Percentiles rank a stretch among this genome's conserved stretches.
phyloP scores from a whole-genome alignment of 164 flowering plant species.

The Hamamelis virginiana region DNA sequence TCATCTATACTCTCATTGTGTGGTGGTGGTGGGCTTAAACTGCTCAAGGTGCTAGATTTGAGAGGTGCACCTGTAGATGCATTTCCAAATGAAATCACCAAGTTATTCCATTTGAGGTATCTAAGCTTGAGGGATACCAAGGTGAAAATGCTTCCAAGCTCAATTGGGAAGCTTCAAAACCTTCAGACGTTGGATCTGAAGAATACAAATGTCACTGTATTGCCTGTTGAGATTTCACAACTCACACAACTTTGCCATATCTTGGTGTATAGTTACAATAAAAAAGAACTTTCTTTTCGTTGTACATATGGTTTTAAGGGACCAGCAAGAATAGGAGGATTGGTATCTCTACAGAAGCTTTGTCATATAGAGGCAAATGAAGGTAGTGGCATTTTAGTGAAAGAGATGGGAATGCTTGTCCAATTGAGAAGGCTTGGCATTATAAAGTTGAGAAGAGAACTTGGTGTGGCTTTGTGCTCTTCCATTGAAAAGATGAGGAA shows the following conservation, averaged over 20 bases:
- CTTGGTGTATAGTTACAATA: slow-evolving; percentile 17
- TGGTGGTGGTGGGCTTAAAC: not conserved
- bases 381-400: not conserved
- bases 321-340: slow-evolving; percentile 9
- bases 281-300: slow-evolving; percentile 1
- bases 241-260: slow-evolving; percentile 12
- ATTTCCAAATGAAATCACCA: slow-evolving; percentile 16
- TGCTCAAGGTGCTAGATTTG: slow-evolving; percentile 34
- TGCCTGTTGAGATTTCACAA: slow-evolving; percentile 11
- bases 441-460: slow-evolving; percentile 14
- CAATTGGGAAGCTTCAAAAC: slow-evolving; percentile 26
- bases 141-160: slow-evolving; percentile 23
- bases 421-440: slow-evolving; percentile 23
- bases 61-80: slow-evolving; percentile 7
- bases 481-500: slow-evolving; percentile 18
- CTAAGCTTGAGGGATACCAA: slow-evolving; percentile 19
- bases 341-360: slow-evolving; percentile 26
- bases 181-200: slow-evolving; percentile 36
- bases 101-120: slow-evolving; percentile 16
- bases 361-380: slow-evolving; percentile 19
- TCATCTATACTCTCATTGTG: not conserved
- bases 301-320: slow-evolving; percentile 23
- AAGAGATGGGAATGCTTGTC: slow-evolving; percentile 13
- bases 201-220: slow-evolving; percentile 14
- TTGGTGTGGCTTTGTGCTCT: slow-evolving; percentile 16